Evolutionary conservation across 176 grass and related monocot genomes (phyloP), one percentile per base, ranked within the genome.

Genomic region (Chloris gayana): DNA sequence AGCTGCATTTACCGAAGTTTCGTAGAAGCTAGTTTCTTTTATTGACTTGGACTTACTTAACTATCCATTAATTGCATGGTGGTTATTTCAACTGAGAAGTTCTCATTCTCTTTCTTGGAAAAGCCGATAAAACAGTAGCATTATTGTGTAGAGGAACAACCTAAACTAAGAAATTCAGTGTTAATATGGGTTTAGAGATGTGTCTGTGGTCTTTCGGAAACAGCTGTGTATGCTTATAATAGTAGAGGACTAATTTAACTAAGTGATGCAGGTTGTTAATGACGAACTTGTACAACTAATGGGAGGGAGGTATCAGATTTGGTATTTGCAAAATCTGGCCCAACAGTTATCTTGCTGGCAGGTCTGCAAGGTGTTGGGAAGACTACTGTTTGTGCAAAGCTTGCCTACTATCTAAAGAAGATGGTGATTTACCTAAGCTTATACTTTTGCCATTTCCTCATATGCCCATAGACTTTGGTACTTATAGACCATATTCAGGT

Each of bases 291-390:
- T 98, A 78, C 85, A 91, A 78, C 58, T 98, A 72, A 98, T 95
- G 96, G 96, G 96, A 46, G 90, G 11, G 92, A 95, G 77, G 90
- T 93, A 67, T 93, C 92, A n/a, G 96, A 98, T 79, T 47, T 98
- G 62, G 84, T 87, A 60, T 98, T 93, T 84, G 75, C 90, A 75
- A 89, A 93, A 70, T 60, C 88, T 79, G 92, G 88, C 22, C 88
- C 90, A 8, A 98, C 96, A 15, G 86, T 98, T 22, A 92, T 98
- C 66, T 70, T 98, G 80, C 25, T 98, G 72, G 92, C 96, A 47
- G 96, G 92, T 35, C 58, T 98, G 22, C 96, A 98, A 73, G 96
- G 96, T 86, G 96, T 98, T 82, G 96, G 96, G 73, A 98, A 98
- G 79, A 98, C 96, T 64, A 98, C 96, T 8, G 84, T 98, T 62